Evolutionary conservation across 768 basidiomycete genomes (phyloP).

Genomic region (Podaxis rugospora): DNA sequence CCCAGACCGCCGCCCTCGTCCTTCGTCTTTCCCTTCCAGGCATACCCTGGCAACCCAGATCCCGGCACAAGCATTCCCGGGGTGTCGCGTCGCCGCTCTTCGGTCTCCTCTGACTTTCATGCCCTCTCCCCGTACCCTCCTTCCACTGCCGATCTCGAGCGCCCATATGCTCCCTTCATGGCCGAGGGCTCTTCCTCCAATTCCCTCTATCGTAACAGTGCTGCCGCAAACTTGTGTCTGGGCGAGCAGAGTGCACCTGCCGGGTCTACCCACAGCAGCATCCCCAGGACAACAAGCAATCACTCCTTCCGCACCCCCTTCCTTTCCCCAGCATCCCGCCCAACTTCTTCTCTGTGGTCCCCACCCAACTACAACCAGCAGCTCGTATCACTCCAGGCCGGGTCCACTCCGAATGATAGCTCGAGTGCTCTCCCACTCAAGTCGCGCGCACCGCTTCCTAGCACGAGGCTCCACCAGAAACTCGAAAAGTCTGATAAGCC

Average conservation of each 20-base stretch:
- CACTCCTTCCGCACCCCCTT: slow-evolving; percentile 65
- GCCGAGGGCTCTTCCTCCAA: slow-evolving; percentile 21
- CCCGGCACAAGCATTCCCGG: slow-evolving; percentile 41
- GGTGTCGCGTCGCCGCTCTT: slow-evolving; percentile 24
- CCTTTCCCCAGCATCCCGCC: slow-evolving; percentile 67
- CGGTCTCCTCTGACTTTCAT: slow-evolving; percentile 15
- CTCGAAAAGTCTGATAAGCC: slow-evolving; percentile 54
- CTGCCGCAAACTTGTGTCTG: slow-evolving; percentile 34
- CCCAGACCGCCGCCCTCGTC: slow-evolving; percentile 28
- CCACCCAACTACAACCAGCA: slow-evolving; percentile 42
- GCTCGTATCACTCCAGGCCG: slow-evolving; percentile 13
- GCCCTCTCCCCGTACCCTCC: slow-evolving; percentile 13
- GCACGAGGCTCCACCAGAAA: slow-evolving; percentile 48
- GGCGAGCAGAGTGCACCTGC: neutral
- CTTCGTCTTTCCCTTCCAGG: slow-evolving; percentile 50
- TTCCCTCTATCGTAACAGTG: slow-evolving; percentile 41
- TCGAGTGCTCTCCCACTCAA: slow-evolving; percentile 17
- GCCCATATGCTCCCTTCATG: slow-evolving; percentile 51
- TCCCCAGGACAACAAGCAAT: slow-evolving; percentile 38
- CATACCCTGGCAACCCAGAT: slow-evolving; percentile 64
- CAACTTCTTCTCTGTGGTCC: slow-evolving; percentile 55
- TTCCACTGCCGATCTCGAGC: slow-evolving; percentile 22
- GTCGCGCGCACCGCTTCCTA: slow-evolving; percentile 36
- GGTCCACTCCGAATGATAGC: slow-evolving; percentile 13
- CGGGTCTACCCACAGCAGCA: neutral